phyloP scores from a whole-genome alignment of 139 green algal species.

The Mychonastes homosphaera region DNA sequence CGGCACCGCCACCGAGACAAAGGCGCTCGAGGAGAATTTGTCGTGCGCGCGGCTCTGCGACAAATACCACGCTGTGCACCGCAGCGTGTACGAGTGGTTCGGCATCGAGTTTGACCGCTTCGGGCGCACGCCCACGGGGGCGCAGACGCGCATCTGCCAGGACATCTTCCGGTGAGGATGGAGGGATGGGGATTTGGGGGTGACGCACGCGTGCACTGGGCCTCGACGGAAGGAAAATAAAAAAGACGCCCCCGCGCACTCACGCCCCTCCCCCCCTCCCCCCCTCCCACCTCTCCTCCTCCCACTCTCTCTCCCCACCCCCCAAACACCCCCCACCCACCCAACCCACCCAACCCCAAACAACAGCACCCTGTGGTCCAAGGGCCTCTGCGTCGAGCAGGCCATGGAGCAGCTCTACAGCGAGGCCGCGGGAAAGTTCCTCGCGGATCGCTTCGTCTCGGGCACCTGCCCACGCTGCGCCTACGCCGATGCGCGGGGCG shows the following conservation, averaged over 20 bases:
- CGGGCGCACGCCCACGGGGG: conserved; percentile 79
- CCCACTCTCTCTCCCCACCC: neutral
- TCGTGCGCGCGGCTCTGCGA: conserved; percentile 76
- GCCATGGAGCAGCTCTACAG: conserved; percentile 82
- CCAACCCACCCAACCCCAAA: too few species aligned
- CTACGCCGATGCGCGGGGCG: conserved; percentile 62
- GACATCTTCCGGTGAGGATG: conserved; percentile 2
- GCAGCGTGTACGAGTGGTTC: conserved; percentile 93
- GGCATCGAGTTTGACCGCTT: conserved; percentile 93
- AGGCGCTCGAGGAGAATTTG: conserved; percentile 34
- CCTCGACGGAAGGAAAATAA: too few species aligned
- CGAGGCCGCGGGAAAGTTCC: conserved; percentile 74
- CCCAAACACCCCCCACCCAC: neutral
- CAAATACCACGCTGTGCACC: conserved; percentile 96
- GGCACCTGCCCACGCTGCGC: conserved; percentile 91
- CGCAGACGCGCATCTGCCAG: conserved; percentile 20
- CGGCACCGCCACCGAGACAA: conserved; percentile 95
- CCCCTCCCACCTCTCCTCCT: neutral
- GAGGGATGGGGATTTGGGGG: neutral
- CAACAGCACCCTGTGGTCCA: too few species aligned
- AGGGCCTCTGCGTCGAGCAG: conserved; percentile 26
- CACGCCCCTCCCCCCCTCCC: too few species aligned
- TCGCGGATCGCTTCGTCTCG: conserved; percentile 88
- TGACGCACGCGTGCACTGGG: neutral
- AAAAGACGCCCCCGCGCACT: too few species aligned